These are phyloP conservation scores for Pueraria montana DNA, from an alignment of 306 rosid genomes.

Conservation along the genomic window DNA sequence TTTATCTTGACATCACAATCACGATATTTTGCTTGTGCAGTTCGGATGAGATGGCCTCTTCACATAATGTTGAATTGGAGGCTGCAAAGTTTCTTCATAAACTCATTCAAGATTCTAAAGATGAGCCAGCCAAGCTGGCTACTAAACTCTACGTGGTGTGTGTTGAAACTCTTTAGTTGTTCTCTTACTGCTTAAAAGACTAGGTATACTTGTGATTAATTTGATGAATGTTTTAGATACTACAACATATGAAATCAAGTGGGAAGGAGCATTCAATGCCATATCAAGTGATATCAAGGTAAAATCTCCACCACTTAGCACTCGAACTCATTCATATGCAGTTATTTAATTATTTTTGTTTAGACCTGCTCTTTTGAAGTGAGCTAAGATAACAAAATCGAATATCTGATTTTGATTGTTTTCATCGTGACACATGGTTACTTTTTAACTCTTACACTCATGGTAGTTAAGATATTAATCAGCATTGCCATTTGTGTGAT, in stretches of 20 bases:
- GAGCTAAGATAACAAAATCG: slow-evolving; percentile 3
- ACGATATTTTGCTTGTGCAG: slow-evolving; percentile 51
- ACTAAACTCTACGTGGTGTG: slow-evolving; percentile 95
- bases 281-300: slow-evolving; percentile 99
- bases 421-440: slow-evolving; percentile 27
- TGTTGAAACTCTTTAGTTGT: slow-evolving; percentile 20
- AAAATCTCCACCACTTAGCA: slow-evolving; percentile 19
- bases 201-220: slow-evolving; percentile 22
- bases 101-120: slow-evolving; percentile 97
- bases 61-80: slow-evolving; percentile 97
- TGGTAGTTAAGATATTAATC: slow-evolving; percentile 3
- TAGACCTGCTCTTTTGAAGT: slow-evolving; percentile 12
- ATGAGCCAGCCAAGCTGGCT: slow-evolving; percentile 97
- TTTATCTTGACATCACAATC: slow-evolving; percentile 26
- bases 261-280: slow-evolving; percentile 99
- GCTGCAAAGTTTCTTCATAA: slow-evolving; percentile 99
- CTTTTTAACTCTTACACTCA: slow-evolving; percentile 3
- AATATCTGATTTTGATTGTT: slow-evolving; percentile 13
- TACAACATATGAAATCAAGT: slow-evolving; percentile 98
- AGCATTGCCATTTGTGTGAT: slow-evolving; percentile 22
- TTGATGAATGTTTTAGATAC: slow-evolving; percentile 71
- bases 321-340: slow-evolving; percentile 9
- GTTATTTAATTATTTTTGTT: slow-evolving; percentile 44
- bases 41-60: slow-evolving; percentile 74
- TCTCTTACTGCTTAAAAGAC: slow-evolving; percentile 12